Percentiles rank a stretch among this genome's conserved stretches.
Conservation (phyloP, 345 rosid species). For the Tarenaya hassleriana region DNA sequence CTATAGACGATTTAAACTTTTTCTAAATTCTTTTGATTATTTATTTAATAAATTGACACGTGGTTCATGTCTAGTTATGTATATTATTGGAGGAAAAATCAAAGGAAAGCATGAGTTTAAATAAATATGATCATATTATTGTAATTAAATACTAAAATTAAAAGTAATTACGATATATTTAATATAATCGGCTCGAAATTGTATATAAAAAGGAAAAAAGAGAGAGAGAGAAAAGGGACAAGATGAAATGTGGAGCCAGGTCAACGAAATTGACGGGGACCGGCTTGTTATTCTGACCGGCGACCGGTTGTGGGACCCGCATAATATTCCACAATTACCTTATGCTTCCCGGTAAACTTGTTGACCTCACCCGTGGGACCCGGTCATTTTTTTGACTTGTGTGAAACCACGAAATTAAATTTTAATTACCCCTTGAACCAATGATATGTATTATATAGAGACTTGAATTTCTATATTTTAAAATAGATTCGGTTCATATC, state of each 20-base stretch:
- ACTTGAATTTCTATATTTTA: too few species aligned
- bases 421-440: too few species aligned
- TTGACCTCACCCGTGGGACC: constrained; percentile 12
- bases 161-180: not conserved
- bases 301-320: not conserved
- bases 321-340: not conserved
- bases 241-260: too few species aligned
- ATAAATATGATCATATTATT: too few species aligned
- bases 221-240: not conserved
- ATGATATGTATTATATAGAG: too few species aligned
- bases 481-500: constrained; percentile 1
- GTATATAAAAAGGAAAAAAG: not conserved
- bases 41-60: too few species aligned
- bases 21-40: too few species aligned
- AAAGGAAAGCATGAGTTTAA: too few species aligned
- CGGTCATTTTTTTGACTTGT: constrained; percentile 6
- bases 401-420: not conserved
- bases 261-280: constrained; percentile 3
- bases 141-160: too few species aligned
- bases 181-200: not conserved
- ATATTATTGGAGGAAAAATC: too few species aligned
- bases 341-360: constrained; percentile 4
- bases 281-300: not conserved
- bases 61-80: too few species aligned
- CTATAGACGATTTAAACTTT: too few species aligned